Base-by-base conservation (phyloP, 352 stramenopile species). In the Phytophthora foliorum region DNA sequence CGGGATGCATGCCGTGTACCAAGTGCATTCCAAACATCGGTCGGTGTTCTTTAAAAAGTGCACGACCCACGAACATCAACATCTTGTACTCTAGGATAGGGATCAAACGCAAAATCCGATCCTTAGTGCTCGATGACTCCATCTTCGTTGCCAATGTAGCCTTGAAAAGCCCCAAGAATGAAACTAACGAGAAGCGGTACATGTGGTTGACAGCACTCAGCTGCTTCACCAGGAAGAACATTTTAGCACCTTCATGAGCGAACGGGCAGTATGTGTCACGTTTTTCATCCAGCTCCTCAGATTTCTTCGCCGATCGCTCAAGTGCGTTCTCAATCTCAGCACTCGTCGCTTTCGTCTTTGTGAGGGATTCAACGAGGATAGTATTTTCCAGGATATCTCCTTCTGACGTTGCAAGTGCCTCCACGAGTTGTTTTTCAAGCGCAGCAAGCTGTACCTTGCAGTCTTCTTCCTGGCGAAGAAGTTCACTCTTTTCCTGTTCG, bases 321-420 rank as follows among this genome's bases (percentile, higher is more conserved):
- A 99, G 78, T 13, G 93, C 90, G 6, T 88, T 80, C 51, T 97
- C 80, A 45, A 99, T 98, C 62, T 98, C 95, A 3, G 84, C 89
- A 44, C 87, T 92, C 10, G 94, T 98, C 1, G 87, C 83, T 56
- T 99, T 99, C 0, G 95, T 98, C 45, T 91, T 90, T 0, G 92
- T 98, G 1, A 99, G 81, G n/a, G 89, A 95, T 55, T 98, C 91
- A 21, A 99, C 97, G 1, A 99, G 75, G 16, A 91, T 82, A 9
- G 90, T 93, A 73, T 99, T 98, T 32, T 99, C 94, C 3, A 99
- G 63, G 22, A 99, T 93, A 59, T 99, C 93, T n/a, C 96, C 97
- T 61, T 98, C 94, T 2, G 94, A 97, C 4, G 90, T 97, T 4
- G 96, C 95, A 32, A 99, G 81, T 1, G 88, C 87, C 52, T 99